Percentiles rank a stretch among this genome's conserved stretches.
phyloP scores from a whole-genome alignment of 164 flowering plant species.

The Litsea cubeba region DNA sequence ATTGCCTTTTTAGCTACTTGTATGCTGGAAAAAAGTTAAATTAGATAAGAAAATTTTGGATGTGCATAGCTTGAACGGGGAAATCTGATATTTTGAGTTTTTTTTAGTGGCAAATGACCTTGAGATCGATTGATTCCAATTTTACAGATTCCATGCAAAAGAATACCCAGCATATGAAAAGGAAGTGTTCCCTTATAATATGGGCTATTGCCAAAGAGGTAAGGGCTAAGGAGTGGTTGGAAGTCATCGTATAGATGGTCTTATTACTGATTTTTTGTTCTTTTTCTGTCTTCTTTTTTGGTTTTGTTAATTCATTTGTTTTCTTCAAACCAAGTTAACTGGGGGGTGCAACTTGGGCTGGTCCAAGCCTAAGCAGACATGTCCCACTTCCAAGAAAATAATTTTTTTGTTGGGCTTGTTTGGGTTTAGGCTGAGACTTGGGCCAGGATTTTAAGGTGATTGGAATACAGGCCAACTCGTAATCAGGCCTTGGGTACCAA shows the following conservation, averaged over 20 bases:
- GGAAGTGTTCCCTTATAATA: conserved; percentile 60
- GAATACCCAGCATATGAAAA: conserved; percentile 87
- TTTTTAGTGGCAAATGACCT: background rate
- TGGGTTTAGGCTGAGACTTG: too few species aligned
- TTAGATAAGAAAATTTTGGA: background rate
- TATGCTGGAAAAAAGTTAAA: too few species aligned
- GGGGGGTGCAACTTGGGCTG: too few species aligned
- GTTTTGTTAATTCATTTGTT: background rate
- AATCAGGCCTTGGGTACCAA: too few species aligned
- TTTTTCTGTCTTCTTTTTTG: background rate
- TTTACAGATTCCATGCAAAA: conserved; percentile 85
- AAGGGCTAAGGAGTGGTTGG: background rate
- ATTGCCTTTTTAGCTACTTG: too few species aligned
- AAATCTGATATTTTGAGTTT: background rate
- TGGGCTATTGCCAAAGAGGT: conserved; percentile 97
- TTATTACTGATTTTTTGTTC: background rate
- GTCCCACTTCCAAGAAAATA: too few species aligned
- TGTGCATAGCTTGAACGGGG: background rate
- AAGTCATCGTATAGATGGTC: background rate
- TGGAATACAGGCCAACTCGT: too few species aligned
- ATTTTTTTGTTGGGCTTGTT: too few species aligned
- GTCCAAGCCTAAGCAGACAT: too few species aligned
- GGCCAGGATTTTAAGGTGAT: too few species aligned
- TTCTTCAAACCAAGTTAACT: background rate
- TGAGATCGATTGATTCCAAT: background rate